A percentile compares a stretch with the other conserved stretches of the same genome.
These are phyloP conservation scores for Rhodotorula sp. DNA, from an alignment of 1,284 basidiomycete species.

Conservation along the genomic window DNA sequence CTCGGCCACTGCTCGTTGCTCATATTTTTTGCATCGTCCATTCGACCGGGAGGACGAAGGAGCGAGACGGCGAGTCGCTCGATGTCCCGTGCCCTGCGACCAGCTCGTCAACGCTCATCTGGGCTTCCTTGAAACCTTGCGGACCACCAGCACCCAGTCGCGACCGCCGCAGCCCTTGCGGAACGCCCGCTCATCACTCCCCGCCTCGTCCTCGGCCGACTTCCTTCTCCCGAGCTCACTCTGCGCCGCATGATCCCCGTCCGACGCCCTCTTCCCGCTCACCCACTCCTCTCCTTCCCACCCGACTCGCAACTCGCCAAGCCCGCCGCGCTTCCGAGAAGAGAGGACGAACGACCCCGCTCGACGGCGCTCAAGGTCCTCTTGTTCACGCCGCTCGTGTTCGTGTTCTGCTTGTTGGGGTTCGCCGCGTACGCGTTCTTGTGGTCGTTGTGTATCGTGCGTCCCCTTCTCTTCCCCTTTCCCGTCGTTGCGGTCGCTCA, in stretches of 20 bases:
- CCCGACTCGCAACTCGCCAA: not conserved
- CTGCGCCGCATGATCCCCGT: slow-evolving; percentile 7
- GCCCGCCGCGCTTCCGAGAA: not conserved
- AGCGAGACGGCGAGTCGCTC: too few species aligned
- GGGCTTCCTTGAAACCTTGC: too few species aligned
- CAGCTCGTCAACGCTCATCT: too few species aligned
- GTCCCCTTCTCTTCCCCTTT: not conserved
- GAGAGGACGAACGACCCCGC: not conserved
- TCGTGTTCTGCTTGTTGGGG: slow-evolving; percentile 15
- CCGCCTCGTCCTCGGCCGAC: not conserved
- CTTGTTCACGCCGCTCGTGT: slow-evolving; percentile 16
- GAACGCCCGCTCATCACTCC: too few species aligned
- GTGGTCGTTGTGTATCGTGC: slow-evolving; percentile 19
- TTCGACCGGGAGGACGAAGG: too few species aligned
- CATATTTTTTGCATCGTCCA: not conserved
- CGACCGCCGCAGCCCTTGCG: too few species aligned
- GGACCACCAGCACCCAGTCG: too few species aligned
- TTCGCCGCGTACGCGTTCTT: slow-evolving; percentile 21
- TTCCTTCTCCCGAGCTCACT: not conserved
- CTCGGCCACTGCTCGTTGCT: not conserved
- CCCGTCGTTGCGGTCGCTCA: too few species aligned
- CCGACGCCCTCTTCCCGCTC: not conserved
- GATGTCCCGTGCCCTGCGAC: too few species aligned
- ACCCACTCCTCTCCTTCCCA: slow-evolving; percentile 13
- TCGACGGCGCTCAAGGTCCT: not conserved